Evolutionary conservation across 257 asterid species (phyloP), one percentile per base, ranked within the genome.

Genomic region (Solanum neorickii): DNA sequence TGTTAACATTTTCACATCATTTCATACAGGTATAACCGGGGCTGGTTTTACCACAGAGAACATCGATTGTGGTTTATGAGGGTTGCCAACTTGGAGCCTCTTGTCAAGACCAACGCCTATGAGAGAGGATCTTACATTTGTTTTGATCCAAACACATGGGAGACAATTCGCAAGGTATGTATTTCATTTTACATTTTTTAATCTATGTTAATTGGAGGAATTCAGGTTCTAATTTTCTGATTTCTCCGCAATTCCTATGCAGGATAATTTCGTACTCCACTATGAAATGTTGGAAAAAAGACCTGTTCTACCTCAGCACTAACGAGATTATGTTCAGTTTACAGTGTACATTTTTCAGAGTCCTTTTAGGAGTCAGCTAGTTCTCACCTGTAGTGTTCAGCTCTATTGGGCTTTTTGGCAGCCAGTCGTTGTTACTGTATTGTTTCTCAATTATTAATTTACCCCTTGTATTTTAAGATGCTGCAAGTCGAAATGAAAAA

Each of bases 71-170:
- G 99, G 99, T 88, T 93, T 56, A 93, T 86, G 92, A 96, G 96
- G 92, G 97, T 91, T 59, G 83, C 93, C 87, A 94, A 94, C 91
- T 82, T 91, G 92, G 99, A 97, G 89, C 99, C 95, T 86, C 98
- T 94, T 88, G 98, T 94, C 18, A 95, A 95, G 92, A 92, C 96
- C 70, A 93, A 87, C 87, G 42, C 95, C 25, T 92, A 93, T 12
- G 99, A 97, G 92, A 94, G 97, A 91, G 99, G 98, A 42, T 94
- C 99, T 76, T 97, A 94, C 87, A 93, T 95, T 88, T 93, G 94
- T 89, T 96, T 97, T 88, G 99, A 97, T 92, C 99, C 99, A 42
- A 96, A 93, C 92, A 93, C 98, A 83, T 97, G 99, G 99, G 99
- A 97, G 89, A 97, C 98, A 33, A 88, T 96, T 82, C 98, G 98